Conservation (phyloP, 2,329 filamentous ascomycete species). For the Chalaropsis ovoidea region DNA sequence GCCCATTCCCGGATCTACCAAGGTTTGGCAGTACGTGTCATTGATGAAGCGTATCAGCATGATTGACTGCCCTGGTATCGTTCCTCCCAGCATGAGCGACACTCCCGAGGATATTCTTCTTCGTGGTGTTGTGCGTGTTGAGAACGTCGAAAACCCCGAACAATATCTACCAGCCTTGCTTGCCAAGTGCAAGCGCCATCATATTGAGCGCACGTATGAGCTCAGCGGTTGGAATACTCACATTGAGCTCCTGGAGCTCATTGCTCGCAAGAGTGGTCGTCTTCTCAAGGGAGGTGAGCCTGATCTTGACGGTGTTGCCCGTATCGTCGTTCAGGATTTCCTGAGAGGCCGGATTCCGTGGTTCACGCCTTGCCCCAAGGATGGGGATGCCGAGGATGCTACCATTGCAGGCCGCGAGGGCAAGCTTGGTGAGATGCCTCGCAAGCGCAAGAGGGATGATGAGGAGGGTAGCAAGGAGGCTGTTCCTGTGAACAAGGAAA, state of each 20-base stretch:
- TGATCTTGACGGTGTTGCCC: conserved; percentile 87
- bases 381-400: conserved; percentile 37
- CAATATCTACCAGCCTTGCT: conserved; percentile 87
- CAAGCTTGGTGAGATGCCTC: conserved; percentile 74
- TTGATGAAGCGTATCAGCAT: conserved; percentile 83
- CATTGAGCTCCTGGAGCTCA: conserved; percentile 72
- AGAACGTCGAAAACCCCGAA: conserved; percentile 92
- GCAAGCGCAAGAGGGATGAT: conserved; percentile 61
- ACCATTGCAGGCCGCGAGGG: conserved; percentile 63
- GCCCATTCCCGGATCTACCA: conserved; percentile 75
- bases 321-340: conserved; percentile 96
- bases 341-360: conserved; percentile 90
- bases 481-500: conserved; percentile 29
- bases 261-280: conserved; percentile 78
- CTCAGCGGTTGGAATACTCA: conserved; percentile 67
- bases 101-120: conserved; percentile 80
- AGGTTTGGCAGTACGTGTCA: conserved; percentile 96
- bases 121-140: conserved; percentile 81
- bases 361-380: conserved; percentile 70
- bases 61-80: conserved; percentile 94
- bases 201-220: conserved; percentile 89
- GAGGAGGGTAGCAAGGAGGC: conserved; percentile 36
- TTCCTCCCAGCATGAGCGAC: conserved; percentile 76
- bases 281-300: conserved; percentile 87
- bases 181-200: conserved; percentile 67